Percentiles rank a stretch among this genome's conserved stretches.
Conservation (phyloP, 2,329 filamentous ascomycete genomes). For the Clarireedia sp. region DNA sequence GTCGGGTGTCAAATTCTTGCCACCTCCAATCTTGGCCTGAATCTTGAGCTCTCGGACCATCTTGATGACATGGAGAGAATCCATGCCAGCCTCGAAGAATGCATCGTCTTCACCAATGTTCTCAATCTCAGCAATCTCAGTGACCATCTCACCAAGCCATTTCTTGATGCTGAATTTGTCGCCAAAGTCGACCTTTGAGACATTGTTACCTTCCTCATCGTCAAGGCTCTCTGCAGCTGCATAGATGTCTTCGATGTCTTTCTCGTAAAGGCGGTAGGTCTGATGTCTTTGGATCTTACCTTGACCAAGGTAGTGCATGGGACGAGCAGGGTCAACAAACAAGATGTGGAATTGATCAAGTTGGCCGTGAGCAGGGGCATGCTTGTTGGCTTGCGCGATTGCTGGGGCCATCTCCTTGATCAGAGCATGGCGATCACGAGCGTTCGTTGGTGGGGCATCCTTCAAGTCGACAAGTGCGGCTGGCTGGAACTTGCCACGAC, state of each 20-base stretch:
- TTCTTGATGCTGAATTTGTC: conserved; percentile 6
- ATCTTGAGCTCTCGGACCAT: conserved; percentile 11
- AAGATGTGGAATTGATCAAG: conserved; percentile 26
- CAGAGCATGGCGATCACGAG: conserved; percentile 7
- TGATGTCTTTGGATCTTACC: conserved; percentile 31
- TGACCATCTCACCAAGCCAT: conserved; percentile 6
- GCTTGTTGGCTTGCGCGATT: conserved; percentile 27
- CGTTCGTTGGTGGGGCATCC: background rate
- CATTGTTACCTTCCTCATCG: conserved; percentile 4
- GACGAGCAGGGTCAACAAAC: conserved; percentile 27
- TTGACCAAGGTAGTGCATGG: conserved; percentile 31
- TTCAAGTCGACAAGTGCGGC: conserved; percentile 13
- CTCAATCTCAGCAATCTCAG: conserved; percentile 7
- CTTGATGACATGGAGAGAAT: conserved; percentile 14
- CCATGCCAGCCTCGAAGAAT: conserved; percentile 14
- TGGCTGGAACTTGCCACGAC: conserved; percentile 21
- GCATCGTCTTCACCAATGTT: conserved; percentile 6
- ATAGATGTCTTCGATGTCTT: conserved; percentile 31
- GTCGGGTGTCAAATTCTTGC: conserved; percentile 6
- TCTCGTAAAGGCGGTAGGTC: conserved; percentile 27
- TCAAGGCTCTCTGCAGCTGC: conserved; percentile 13
- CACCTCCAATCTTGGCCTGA: conserved; percentile 8
- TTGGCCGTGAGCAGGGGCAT: conserved; percentile 26
- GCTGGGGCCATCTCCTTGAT: conserved; percentile 27
- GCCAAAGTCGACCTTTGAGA: conserved; percentile 8